phyloP scores from a whole-genome alignment of 2,329 filamentous ascomycete species.

The Aureobasidium sp. region DNA sequence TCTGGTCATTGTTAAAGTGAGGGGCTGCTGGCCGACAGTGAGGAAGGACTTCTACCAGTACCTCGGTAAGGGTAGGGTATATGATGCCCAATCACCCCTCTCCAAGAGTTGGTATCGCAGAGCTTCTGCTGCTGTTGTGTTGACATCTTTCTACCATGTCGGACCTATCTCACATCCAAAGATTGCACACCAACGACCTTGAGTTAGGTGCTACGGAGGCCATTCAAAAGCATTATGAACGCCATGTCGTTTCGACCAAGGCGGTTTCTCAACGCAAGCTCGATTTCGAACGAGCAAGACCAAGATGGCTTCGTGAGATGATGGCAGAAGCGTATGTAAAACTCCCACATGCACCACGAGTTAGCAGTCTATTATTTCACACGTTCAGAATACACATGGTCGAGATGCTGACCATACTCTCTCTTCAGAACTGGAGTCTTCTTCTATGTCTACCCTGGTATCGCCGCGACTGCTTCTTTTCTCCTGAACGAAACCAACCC shows the following conservation, averaged over 20 bases:
- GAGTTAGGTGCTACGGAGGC: conserved; percentile 37
- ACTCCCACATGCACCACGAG: too few species aligned
- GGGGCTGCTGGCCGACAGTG: neutral
- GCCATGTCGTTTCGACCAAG: conserved; percentile 45
- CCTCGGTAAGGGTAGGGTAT: neutral
- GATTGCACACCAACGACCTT: conserved; percentile 34
- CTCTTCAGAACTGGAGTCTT: neutral
- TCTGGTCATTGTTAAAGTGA: neutral
- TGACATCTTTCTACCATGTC: neutral
- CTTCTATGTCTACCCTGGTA: conserved; percentile 39
- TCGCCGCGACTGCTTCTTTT: conserved; percentile 48
- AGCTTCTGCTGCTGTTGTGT: too few species aligned
- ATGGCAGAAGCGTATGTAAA: conserved; percentile 42
- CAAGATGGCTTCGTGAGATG: conserved; percentile 49
- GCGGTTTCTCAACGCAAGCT: conserved; percentile 49
- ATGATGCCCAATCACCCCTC: neutral
- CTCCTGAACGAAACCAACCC: conserved; percentile 40
- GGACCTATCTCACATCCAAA: conserved; percentile 19
- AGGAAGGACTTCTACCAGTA: neutral
- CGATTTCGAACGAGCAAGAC: conserved; percentile 48
- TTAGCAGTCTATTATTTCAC: too few species aligned
- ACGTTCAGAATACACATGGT: too few species aligned
- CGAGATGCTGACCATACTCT: neutral
- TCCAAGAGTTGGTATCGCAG: too few species aligned
- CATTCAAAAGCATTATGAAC: conserved; percentile 43